These are phyloP conservation scores for Castanea mollissima DNA, from an alignment of 306 rosid species.

Conservation along the genomic window DNA sequence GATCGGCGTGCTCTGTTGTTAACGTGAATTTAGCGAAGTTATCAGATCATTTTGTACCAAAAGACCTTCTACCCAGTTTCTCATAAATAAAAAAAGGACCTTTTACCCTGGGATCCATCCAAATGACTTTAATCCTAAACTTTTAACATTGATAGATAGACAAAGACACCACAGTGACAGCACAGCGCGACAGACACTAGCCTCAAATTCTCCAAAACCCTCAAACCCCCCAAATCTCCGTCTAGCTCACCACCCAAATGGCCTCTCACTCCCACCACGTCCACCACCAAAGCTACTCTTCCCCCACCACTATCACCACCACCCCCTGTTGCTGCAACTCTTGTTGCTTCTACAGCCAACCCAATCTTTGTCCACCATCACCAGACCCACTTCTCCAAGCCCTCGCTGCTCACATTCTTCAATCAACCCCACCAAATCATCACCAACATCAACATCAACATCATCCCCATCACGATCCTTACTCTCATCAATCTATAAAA, in stretches of 20 bases:
- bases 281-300: constrained; percentile 28
- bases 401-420: constrained; percentile 47
- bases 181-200: too few relatives aligned
- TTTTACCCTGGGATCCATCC: too few relatives aligned
- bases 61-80: too few relatives aligned
- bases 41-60: too few relatives aligned
- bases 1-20: background rate
- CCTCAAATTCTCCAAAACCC: background rate
- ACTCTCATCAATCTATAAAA: constrained; percentile 12
- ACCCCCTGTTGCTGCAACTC: constrained; percentile 38
- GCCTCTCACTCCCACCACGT: constrained; percentile 47
- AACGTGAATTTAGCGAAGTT: background rate
- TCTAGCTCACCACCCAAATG: constrained; percentile 33
- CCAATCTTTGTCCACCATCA: constrained; percentile 22
- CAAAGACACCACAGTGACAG: too few relatives aligned
- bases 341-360: constrained; percentile 24
- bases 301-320: constrained; percentile 18
- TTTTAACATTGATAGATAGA: background rate
- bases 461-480: constrained; percentile 1
- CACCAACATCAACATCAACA: too few relatives aligned
- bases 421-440: constrained; percentile 26
- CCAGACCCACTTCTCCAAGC: constrained; percentile 56
- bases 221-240: background rate
- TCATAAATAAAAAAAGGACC: too few relatives aligned
- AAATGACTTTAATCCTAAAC: background rate